These are phyloP conservation scores for Paraphaeosphaeria sporulosa DNA, from an alignment of 2,329 filamentous ascomycete species.

Conservation along the genomic window DNA sequence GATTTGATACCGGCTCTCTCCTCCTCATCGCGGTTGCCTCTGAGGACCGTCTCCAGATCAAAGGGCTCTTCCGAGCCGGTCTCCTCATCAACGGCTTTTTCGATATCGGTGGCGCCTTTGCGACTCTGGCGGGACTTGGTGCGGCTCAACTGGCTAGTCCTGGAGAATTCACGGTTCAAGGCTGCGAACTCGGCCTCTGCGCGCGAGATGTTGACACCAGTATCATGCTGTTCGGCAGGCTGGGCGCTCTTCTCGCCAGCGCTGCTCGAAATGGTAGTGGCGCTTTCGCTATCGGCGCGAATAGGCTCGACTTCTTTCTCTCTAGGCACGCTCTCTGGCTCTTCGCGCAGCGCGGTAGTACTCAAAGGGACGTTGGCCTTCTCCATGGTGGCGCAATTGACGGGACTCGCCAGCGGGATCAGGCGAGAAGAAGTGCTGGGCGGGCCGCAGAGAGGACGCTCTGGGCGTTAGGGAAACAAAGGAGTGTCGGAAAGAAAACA, in stretches of 20 bases:
- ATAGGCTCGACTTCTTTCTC: slow-evolving; percentile 33
- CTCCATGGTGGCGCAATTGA: slow-evolving; percentile 30
- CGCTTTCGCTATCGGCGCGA: slow-evolving; percentile 28
- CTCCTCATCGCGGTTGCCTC: slow-evolving; percentile 75
- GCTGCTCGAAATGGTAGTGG: slow-evolving; percentile 31
- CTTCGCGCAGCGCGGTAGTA: slow-evolving; percentile 28
- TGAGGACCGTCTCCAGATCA: slow-evolving; percentile 76
- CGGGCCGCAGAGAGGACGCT: slow-evolving; percentile 6
- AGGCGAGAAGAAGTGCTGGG: background rate
- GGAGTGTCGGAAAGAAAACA: background rate
- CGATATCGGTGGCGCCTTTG: slow-evolving; percentile 59
- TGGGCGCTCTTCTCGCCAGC: slow-evolving; percentile 26
- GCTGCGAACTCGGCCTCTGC: slow-evolving; percentile 76
- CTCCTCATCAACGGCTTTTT: slow-evolving; percentile 58
- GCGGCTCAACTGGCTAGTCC: slow-evolving; percentile 50
- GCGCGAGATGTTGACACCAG: slow-evolving; percentile 66
- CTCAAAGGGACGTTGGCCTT: slow-evolving; percentile 31
- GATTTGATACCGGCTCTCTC: slow-evolving; percentile 78
- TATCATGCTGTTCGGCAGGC: slow-evolving; percentile 23
- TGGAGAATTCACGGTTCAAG: slow-evolving; percentile 60
- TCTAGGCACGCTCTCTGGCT: slow-evolving; percentile 34
- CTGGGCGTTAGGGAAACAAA: slow-evolving; percentile 1
- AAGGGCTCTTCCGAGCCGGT: slow-evolving; percentile 62
- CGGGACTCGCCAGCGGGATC: slow-evolving; percentile 1
- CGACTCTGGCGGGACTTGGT: slow-evolving; percentile 56